phyloP scores from a whole-genome alignment of 306 rosid genomes.

The Cyamopsis tetragonoloba region DNA sequence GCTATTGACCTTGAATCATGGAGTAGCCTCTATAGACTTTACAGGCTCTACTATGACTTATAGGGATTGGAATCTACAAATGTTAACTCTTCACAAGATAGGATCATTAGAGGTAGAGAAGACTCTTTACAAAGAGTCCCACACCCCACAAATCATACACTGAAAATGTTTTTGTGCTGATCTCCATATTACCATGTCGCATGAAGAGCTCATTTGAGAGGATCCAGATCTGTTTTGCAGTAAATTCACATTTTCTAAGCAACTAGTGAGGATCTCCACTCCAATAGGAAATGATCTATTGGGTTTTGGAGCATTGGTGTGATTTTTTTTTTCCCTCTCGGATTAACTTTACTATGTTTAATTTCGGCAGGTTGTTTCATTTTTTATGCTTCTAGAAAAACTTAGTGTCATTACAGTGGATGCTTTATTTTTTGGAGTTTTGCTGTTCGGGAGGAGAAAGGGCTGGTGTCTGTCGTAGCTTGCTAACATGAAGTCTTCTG shows the following conservation, averaged over 20 bases:
- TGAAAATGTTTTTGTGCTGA: neutral
- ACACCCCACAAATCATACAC: neutral
- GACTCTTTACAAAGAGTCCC: neutral
- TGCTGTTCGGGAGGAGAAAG: neutral
- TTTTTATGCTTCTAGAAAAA: slow-evolving; percentile 1
- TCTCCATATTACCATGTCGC: neutral
- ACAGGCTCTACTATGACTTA: too few species aligned
- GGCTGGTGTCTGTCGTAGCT: neutral
- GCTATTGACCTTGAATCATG: neutral
- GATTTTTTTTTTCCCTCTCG: neutral
- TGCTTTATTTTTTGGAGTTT: neutral
- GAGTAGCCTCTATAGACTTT: neutral
- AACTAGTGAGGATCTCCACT: slow-evolving; percentile 3
- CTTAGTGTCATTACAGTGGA: neutral
- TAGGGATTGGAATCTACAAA: neutral
- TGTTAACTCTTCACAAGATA: neutral
- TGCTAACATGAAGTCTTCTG: neutral
- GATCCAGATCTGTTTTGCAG: neutral
- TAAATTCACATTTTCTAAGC: slow-evolving; percentile 1
- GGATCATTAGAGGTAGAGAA: neutral
- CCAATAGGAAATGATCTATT: slow-evolving; percentile 3
- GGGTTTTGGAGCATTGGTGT: neutral
- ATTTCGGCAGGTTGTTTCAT: neutral
- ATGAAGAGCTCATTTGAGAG: neutral
- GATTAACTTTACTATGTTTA: neutral